Base-by-base conservation (phyloP, 371 early-diverging fungal genomes). In the Mucor indicus region DNA sequence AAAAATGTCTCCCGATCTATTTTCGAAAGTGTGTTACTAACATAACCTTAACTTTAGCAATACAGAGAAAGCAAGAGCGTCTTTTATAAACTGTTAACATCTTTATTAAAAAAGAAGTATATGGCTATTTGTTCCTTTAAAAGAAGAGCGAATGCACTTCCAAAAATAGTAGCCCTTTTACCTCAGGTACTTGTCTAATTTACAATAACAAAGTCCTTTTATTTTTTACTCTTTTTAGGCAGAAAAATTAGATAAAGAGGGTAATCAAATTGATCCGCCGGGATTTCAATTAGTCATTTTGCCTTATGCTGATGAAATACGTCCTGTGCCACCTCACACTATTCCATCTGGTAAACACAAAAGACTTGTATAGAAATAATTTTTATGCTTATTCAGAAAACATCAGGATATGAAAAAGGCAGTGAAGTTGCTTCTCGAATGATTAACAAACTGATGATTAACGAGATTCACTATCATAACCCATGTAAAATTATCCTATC, bases 261-360 rank as follows among this genome's bases (percentile, higher is more conserved):
- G 56, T 7, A 57, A 44, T 13, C 75, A 80, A 51, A 55, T 72
- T 12, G 60, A 58, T 9, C 83, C 83, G 1, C 77, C 77, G 20
- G 89, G 89, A 3, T 74, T 86, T 31, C 75, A 86, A 48, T 38
- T 85, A 27, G 60, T 85, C 31, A 64, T 62, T 20, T 55, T 89
- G 22, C 89, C 89, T 12, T 89, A 79, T 72, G 80, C 72, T 15
- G 88, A 89, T 48, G 89, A 89, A 53, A 62, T 83, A 20, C 69
- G 89, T 13, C 55, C 61, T 19, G 39, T 75, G 12, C 75, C 77
- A 21, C 69, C 63, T 35, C 16, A 23, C 13, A 24, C 23, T 8
- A 44, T 35, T n/a, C 33, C 44, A 7, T 49, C 53, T 12, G 36
- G 65, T 66, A 40, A 53, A 46, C 16, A 46, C 9, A 32, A 4